Conservation (phyloP, 164 flowering plant species). For the Vitis amurensis region DNA sequence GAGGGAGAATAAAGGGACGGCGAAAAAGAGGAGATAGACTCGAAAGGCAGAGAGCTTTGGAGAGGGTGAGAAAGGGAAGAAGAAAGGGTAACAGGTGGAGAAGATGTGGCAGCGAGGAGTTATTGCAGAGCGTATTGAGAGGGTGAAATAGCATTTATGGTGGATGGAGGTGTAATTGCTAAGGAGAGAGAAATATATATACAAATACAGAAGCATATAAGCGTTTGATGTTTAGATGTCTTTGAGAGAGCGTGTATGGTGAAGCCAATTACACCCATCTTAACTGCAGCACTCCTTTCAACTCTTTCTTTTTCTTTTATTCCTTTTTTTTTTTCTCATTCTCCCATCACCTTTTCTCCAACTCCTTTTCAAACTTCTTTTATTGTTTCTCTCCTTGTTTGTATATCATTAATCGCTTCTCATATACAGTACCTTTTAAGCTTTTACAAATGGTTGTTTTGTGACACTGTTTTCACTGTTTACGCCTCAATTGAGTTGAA, state of each 20-base stretch:
- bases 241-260: constrained; percentile 7
- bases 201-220: background rate
- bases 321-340: no score
- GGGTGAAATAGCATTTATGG: constrained; percentile 55
- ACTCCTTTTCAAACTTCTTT: background rate
- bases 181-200: constrained; percentile 9
- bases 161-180: constrained; percentile 14
- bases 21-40: constrained; percentile 13
- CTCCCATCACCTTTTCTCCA: background rate
- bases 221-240: constrained; percentile 14
- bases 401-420: background rate
- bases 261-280: constrained; percentile 8
- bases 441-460: no score
- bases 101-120: constrained; percentile 40
- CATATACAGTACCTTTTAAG: background rate
- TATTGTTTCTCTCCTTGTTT: no score
- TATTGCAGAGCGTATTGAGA: constrained; percentile 54
- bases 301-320: background rate
- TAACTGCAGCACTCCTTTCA: background rate
- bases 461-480: no score
- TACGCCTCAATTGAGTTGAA: no score
- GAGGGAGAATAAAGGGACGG: constrained; percentile 14
- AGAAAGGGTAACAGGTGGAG: constrained; percentile 26
- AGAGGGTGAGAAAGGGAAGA: constrained; percentile 7
- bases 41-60: background rate